A percentile compares a stretch with the other conserved stretches of the same genome.
Conservation (phyloP, 1,284 basidiomycete genomes). For the Melampsora americana region DNA sequence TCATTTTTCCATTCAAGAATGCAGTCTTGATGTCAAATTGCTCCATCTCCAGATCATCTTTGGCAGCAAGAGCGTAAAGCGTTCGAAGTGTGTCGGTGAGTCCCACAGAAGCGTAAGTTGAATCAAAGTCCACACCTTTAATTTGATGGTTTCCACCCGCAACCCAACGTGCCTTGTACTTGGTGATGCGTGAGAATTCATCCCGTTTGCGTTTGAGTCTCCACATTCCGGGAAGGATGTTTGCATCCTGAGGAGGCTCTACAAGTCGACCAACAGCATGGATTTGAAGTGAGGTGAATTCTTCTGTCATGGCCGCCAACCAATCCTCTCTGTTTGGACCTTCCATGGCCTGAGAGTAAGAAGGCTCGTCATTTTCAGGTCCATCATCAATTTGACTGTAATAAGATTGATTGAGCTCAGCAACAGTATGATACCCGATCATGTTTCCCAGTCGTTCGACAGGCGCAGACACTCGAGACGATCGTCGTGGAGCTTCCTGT, state of each 20-base stretch:
- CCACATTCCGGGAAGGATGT: background rate
- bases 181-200: background rate
- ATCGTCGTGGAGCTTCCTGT: no score
- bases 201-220: background rate
- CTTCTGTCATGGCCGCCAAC: background rate
- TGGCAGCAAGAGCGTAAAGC: background rate
- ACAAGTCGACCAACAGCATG: conserved; percentile 1
- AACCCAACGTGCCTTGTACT: background rate
- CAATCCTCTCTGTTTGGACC: background rate
- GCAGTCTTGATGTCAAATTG: background rate
- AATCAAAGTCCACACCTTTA: no score
- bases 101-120: background rate
- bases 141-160: background rate
- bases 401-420: no score
- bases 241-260: background rate
- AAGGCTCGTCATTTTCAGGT: background rate
- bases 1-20: background rate
- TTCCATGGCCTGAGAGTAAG: background rate
- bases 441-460: no score
- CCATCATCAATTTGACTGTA: no score
- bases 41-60: background rate
- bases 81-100: background rate
- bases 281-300: background rate
- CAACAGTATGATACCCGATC: no score
- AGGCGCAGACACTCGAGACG: no score